Evolutionary conservation across 352 stramenopile species (phyloP).

Genomic region (Pythium chondricola): DNA sequence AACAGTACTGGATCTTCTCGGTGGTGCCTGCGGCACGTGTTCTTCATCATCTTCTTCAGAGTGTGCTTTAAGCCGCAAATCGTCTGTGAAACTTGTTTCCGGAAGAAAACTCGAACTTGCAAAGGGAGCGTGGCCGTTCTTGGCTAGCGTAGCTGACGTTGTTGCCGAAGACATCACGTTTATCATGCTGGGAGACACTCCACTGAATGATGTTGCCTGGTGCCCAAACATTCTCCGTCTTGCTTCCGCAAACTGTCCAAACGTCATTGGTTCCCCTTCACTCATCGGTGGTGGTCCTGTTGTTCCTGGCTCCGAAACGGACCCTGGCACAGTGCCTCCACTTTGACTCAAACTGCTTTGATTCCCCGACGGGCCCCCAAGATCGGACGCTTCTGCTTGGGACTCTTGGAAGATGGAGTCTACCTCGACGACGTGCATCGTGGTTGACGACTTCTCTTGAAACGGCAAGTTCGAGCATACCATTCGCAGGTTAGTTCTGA

Average conservation of each 20-base stretch:
- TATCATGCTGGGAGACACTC: constrained; percentile 7
- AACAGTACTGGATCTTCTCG: background rate
- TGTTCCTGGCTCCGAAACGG: too few relatives aligned
- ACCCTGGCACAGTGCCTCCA: too few relatives aligned
- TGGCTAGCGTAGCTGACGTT: constrained; percentile 9
- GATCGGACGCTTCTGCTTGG: too few relatives aligned
- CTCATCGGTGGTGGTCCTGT: too few relatives aligned
- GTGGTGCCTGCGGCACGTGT: background rate
- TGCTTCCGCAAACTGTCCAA: constrained; percentile 32
- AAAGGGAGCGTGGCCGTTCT: constrained; percentile 14
- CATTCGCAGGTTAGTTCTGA: constrained; percentile 23
- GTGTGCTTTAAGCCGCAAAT: background rate
- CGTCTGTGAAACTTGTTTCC: constrained; percentile 11
- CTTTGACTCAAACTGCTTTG: background rate
- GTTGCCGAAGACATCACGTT: constrained; percentile 10
- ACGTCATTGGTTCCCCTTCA: constrained; percentile 22
- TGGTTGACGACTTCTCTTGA: constrained; percentile 2
- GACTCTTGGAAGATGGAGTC: background rate
- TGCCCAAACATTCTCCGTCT: constrained; percentile 16
- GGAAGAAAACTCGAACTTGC: constrained; percentile 20
- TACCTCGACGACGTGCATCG: constrained; percentile 5
- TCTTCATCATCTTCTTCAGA: constrained; percentile 6
- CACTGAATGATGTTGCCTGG: constrained; percentile 6
- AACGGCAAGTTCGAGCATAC: constrained; percentile 31
- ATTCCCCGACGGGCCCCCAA: background rate